Base-by-base conservation (phyloP, 305 asterid species). In the Rubia peregrina region DNA sequence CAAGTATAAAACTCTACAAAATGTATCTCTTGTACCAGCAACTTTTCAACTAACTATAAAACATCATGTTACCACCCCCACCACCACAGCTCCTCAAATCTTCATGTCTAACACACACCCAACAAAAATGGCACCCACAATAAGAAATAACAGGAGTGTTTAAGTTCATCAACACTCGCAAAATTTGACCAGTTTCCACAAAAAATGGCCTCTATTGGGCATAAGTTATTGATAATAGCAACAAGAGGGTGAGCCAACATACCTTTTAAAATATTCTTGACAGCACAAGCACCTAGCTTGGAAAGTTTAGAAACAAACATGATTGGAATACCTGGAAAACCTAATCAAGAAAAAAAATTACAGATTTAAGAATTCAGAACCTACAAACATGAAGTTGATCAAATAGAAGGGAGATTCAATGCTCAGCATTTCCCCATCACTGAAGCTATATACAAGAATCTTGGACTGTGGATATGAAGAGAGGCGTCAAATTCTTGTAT, bases 221-320 rank as follows among this genome's bases (percentile, higher is more conserved):
- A 21, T 24, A 67, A 24, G 8, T 4, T 26, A 8, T 46, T 48
- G 41, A 26, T 26, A 68, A 7, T 44, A 10, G 8, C 19, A 24
- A 43, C 12, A 44, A 66, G 24, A 42, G 9, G 40, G 16, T 44
- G 70, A 36, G 30, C 14, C 14, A 67, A 44, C 11, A 9, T 46
- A 74, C 77, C 73, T 74, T 68, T 74, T 19, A 68, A 13, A 74
- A 72, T 46, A 61, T 68, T 63, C 74, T 63, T 77, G 77, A 74
- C 67, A 6, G 70, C 56, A 48, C 61, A 63, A 62, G 61, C 74
- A 49, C 67, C 78, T n/a, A 69, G 69, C 65, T 62, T 63, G 16
- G 78, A 69, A 64, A 75, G 61, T 69, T 63, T 63, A 17, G 71
- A 75, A 64, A 62, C 56, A 62, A 69, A 69, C 78, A 69, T 69